Base-by-base conservation (phyloP, 257 asterid species). In the Fraxinus americana region DNA sequence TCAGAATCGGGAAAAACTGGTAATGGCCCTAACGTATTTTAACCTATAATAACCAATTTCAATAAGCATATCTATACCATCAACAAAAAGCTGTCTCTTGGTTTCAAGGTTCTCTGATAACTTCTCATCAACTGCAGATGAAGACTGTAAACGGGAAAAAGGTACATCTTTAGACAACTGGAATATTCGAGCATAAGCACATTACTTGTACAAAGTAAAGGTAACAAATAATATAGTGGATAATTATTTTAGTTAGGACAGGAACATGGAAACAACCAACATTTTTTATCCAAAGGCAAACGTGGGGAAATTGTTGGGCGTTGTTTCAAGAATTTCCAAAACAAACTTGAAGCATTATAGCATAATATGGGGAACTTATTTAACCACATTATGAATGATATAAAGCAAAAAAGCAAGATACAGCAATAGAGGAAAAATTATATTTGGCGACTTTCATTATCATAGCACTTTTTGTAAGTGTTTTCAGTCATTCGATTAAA, bases 61-160 rank as follows among this genome's bases (percentile, higher is more conserved):
- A 59, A 32, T 25, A 59, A 45, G 63, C 70, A 41, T 29, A 63
- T 41, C 41, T 77, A 48, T 86, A 89, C 89, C 86, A 5, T 78
- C 77, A 13, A 39, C 71, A 68, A 75, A 45, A 73, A 54, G 81
- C 43, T 77, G 87, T 59, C 66, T 48, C 70, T 78, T 54, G 61
- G 80, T 8, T 54, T 57, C 23, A 32, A 72, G 29, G 54, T 79
- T 63, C 71, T 11, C 74, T 9, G 82, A 41, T 80, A 50, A 70
- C 80, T 78, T 83, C 74, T 74, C 86, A 17, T 38, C 72, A 73
- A 83, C 80, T 48, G 76, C 83, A 78, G 57, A 67, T 61, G 88
- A 61, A 80, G 91, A 71, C 96, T 89, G 73, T 72, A 71, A 50
- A 85, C 7, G 59, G 36, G 36, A 79, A 77, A 63, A 68, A 79